phyloP scores from a whole-genome alignment of 1,284 basidiomycete species.

The Wallemia hederae region DNA sequence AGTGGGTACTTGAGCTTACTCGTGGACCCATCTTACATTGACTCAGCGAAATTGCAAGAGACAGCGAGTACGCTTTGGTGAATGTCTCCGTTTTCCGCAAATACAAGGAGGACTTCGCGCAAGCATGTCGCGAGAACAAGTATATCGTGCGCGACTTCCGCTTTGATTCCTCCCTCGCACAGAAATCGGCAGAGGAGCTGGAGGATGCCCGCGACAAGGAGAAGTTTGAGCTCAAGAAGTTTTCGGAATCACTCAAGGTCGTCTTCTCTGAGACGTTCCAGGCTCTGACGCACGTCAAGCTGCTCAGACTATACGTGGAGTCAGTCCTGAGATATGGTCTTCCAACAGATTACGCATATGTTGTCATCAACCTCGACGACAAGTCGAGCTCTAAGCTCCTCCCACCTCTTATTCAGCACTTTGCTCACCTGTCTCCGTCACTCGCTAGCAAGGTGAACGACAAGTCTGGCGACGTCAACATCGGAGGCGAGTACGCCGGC shows the following conservation, averaged over 20 bases:
- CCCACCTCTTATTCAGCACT: slow-evolving; percentile 39
- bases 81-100: slow-evolving; percentile 73
- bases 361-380: slow-evolving; percentile 49
- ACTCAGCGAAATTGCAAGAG: slow-evolving; percentile 31
- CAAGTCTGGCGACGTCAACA: slow-evolving; percentile 27
- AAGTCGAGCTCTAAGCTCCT: slow-evolving; percentile 54
- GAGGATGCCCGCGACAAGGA: slow-evolving; percentile 54
- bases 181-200: slow-evolving; percentile 55
- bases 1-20: slow-evolving; percentile 22
- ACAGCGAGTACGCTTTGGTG: slow-evolving; percentile 70
- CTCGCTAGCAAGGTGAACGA: slow-evolving; percentile 23
- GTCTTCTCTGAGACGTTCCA: slow-evolving; percentile 84
- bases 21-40: slow-evolving; percentile 3
- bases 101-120: slow-evolving; percentile 68
- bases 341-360: slow-evolving; percentile 63
- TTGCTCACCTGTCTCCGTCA: slow-evolving; percentile 44
- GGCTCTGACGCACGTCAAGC: slow-evolving; percentile 73
- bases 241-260: not conserved
- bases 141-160: slow-evolving; percentile 80
- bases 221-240: slow-evolving; percentile 5
- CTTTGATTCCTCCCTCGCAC: slow-evolving; percentile 62
- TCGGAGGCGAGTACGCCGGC: slow-evolving; percentile 61
- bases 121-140: slow-evolving; percentile 76
- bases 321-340: slow-evolving; percentile 85
- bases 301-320: slow-evolving; percentile 72